A percentile compares a stretch with the other conserved stretches of the same genome.
These are phyloP conservation scores for Blastomyces parvus DNA, from an alignment of 2,329 filamentous ascomycete species.

Conservation along the genomic window DNA sequence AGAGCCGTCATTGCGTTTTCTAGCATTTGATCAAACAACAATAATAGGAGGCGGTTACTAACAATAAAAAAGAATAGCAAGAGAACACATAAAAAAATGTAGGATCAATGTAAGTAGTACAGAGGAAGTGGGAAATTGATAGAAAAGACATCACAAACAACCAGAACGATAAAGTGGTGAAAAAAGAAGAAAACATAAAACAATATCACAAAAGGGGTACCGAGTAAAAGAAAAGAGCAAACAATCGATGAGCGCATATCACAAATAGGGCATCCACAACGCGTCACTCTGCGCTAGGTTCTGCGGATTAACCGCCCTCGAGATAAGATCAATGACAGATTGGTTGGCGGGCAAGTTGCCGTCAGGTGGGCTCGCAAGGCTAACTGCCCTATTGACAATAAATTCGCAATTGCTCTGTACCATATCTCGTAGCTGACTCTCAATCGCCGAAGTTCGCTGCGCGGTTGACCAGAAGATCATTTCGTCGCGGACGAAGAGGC, in stretches of 20 bases:
- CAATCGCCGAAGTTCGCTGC: conserved; percentile 52
- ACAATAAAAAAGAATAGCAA: no score
- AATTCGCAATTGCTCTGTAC: conserved; percentile 81
- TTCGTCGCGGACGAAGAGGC: conserved; percentile 92
- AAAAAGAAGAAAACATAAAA: conserved; percentile 15
- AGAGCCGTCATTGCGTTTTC: background rate
- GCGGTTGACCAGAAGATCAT: conserved; percentile 95
- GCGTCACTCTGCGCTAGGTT: conserved; percentile 82
- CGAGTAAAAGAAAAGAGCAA: conserved; percentile 10
- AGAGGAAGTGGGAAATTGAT: conserved; percentile 16
- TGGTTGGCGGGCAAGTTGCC: conserved; percentile 86
- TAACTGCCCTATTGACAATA: conserved; percentile 83
- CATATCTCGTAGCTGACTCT: conserved; percentile 63
- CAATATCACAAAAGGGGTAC: background rate
- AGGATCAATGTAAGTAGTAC: conserved; percentile 11
- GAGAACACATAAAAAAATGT: conserved; percentile 13
- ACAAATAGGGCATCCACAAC: conserved; percentile 96
- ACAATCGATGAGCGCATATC: conserved; percentile 12
- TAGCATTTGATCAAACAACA: background rate
- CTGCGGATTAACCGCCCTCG: conserved; percentile 84
- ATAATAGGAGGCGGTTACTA: background rate
- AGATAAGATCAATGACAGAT: conserved; percentile 89
- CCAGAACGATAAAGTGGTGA: conserved; percentile 11
- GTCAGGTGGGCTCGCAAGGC: conserved; percentile 66
- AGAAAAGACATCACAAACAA: conserved; percentile 15